Evolutionary conservation across 2,329 filamentous ascomycete species (phyloP).

Genomic region (Hypoxylon sp.): DNA sequence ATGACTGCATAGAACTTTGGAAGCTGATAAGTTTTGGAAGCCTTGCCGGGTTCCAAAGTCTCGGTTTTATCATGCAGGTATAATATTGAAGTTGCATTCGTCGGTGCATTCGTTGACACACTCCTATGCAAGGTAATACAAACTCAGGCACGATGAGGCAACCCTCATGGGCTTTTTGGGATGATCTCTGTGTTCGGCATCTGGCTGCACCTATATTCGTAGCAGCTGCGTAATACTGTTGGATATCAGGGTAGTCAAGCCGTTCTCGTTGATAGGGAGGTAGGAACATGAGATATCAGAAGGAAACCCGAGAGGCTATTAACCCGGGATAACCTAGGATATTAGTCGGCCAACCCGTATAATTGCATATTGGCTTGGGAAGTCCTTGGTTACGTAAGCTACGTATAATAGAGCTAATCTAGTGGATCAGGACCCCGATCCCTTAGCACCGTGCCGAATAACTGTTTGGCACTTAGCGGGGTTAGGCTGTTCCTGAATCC

Average conservation of each 20-base stretch:
- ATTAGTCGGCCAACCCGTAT: neutral
- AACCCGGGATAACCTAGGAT: neutral
- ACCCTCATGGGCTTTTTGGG: neutral
- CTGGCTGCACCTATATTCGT: neutral
- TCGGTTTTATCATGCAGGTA: constrained; percentile 35
- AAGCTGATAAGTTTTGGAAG: constrained; percentile 17
- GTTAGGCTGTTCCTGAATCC: constrained; percentile 42
- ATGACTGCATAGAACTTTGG: constrained; percentile 38
- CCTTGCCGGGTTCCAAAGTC: constrained; percentile 29
- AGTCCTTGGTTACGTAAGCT: constrained; percentile 7
- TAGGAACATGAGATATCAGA: too few species aligned
- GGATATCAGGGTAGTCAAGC: constrained; percentile 1
- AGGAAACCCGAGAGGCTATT: too few species aligned
- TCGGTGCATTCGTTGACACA: constrained; percentile 35
- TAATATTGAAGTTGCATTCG: constrained; percentile 41
- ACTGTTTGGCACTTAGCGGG: constrained; percentile 35
- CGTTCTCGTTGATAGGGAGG: neutral
- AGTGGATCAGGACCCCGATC: too few species aligned
- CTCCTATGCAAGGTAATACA: constrained; percentile 33
- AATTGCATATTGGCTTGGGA: neutral
- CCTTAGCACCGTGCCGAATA: constrained; percentile 11
- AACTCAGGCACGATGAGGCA: constrained; percentile 9
- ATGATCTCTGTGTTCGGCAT: constrained; percentile 9
- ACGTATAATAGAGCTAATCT: constrained; percentile 7
- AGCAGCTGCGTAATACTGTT: neutral